Evolutionary conservation across 2,329 filamentous ascomycete genomes (phyloP), one percentile per base, ranked within the genome.

Genomic region (Sphaceloma murrayae): DNA sequence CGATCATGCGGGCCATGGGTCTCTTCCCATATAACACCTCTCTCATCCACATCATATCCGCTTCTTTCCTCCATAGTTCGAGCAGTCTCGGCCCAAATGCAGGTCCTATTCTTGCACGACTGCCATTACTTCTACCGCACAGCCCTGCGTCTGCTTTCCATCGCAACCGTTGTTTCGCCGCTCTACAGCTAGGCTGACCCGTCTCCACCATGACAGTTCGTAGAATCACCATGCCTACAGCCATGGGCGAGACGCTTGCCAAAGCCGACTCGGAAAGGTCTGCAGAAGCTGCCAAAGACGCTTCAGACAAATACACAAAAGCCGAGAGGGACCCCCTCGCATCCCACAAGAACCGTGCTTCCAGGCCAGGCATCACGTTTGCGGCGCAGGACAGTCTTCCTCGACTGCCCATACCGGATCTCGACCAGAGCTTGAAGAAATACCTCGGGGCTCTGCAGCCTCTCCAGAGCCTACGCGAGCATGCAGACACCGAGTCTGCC

Each of bases 61-160:
- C 40, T 11, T 30, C 36, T 13, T 34, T 34, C 31, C 43, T 33
- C 29, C 36, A 18, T 22, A 29, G 13, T 18, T 16, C 19, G 13
- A 17, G 14, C 6, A 3, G 30, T 19, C 13, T 38, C 17, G 34
- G 18, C 34, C 43, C 43, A 38, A 29, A 45, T 44, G 34, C 70
- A 73, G 69, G 93, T 93, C 85, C 83, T 83, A 70, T 93, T 72
- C 65, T 70, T 85, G 47, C 81, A 91, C 72, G 83, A 93, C 65
- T 93, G 84, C 59, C 85, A 93, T 63, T 93, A 93, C 68, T 93
- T 94, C 68, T 91, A 85, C 70, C 85, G 85, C 71, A 93, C 81
- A 64, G 83, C 85, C 60, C 69, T 94, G 67, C 85, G 85, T 71
- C 80, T 87, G 60, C 70, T 94, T 56, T 89, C 83, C 59, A 79